phyloP scores from a whole-genome alignment of 2,329 filamentous ascomycete genomes.

The Trichoderma guizhouense region DNA sequence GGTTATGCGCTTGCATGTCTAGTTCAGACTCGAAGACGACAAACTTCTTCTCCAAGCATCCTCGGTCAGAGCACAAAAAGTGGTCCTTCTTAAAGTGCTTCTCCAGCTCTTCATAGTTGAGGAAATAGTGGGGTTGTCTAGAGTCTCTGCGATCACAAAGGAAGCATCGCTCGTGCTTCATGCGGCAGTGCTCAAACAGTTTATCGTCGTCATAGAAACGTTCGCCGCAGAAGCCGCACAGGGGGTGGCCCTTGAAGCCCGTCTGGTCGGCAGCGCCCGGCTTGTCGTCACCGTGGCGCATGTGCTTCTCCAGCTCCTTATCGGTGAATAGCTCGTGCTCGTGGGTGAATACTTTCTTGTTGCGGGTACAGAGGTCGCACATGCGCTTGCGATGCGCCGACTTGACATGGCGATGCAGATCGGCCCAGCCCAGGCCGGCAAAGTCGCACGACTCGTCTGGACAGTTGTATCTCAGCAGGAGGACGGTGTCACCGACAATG shows the following conservation, averaged over 20 bases:
- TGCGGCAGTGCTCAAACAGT: constrained; percentile 86
- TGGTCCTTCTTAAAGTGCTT: constrained; percentile 85
- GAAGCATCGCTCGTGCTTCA: constrained; percentile 92
- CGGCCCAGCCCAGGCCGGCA: constrained; percentile 66
- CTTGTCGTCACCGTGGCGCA: constrained; percentile 85
- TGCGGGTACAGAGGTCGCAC: constrained; percentile 84
- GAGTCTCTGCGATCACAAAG: constrained; percentile 75
- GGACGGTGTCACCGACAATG: constrained; percentile 85
- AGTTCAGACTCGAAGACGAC: constrained; percentile 94
- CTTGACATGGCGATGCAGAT: constrained; percentile 72
- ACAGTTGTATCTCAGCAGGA: constrained; percentile 91
- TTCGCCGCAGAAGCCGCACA: constrained; percentile 88
- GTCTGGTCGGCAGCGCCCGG: constrained; percentile 89
- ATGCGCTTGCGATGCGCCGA: constrained; percentile 79
- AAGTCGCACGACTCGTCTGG: constrained; percentile 77
- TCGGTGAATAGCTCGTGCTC: constrained; percentile 90
- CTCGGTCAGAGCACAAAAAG: constrained; percentile 76
- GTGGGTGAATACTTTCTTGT: constrained; percentile 98
- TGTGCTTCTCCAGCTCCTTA: constrained; percentile 78
- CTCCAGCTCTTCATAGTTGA: constrained; percentile 83
- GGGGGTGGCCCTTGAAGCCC: constrained; percentile 91
- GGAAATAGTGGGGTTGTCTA: constrained; percentile 82
- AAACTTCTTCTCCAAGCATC: constrained; percentile 96
- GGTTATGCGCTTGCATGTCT: constrained; percentile 89
- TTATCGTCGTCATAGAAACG: constrained; percentile 97